phyloP scores from a whole-genome alignment of 768 basidiomycete species.

The Rhodotorula paludigena region DNA sequence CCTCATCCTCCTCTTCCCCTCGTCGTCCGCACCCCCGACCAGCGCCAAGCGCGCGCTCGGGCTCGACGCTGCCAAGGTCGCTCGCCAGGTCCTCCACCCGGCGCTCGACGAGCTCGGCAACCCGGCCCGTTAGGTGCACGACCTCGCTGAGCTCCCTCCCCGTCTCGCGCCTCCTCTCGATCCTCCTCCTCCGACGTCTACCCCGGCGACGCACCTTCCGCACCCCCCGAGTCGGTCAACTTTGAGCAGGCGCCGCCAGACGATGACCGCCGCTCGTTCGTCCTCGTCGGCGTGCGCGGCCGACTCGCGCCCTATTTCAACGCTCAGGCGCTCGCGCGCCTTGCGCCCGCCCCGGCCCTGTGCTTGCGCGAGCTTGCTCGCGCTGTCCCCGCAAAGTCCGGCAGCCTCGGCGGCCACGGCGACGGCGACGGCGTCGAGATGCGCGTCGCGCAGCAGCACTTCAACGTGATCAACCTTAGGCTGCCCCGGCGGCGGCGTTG shows the following conservation, averaged over 20 bases:
- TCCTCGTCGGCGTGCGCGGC: constrained; percentile 15
- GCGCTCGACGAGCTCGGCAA: constrained; percentile 79
- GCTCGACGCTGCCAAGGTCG: constrained; percentile 76
- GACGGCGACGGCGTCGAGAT: constrained; percentile 26
- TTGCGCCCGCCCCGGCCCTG: constrained; percentile 19
- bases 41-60: constrained; percentile 68
- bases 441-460: constrained; percentile 28
- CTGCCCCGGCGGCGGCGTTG: constrained; percentile 8
- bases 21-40: constrained; percentile 52
- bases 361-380: constrained; percentile 26
- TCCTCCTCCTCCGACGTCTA: constrained; percentile 63
- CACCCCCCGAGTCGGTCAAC: background rate
- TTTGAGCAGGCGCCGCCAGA: constrained; percentile 8
- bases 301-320: constrained; percentile 20
- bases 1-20: constrained; percentile 15
- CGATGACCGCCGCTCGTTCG: constrained; percentile 16
- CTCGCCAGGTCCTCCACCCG: constrained; percentile 68
- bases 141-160: constrained; percentile 75
- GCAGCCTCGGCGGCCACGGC: background rate
- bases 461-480: constrained; percentile 32
- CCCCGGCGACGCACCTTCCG: background rate
- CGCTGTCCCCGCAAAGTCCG: constrained; percentile 12
- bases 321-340: constrained; percentile 20
- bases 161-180: constrained; percentile 71
- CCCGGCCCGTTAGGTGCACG: constrained; percentile 82